Percentiles rank a stretch among this genome's conserved stretches.
phyloP scores from a whole-genome alignment of 306 rosid species.

The Arachis stenosperma region DNA sequence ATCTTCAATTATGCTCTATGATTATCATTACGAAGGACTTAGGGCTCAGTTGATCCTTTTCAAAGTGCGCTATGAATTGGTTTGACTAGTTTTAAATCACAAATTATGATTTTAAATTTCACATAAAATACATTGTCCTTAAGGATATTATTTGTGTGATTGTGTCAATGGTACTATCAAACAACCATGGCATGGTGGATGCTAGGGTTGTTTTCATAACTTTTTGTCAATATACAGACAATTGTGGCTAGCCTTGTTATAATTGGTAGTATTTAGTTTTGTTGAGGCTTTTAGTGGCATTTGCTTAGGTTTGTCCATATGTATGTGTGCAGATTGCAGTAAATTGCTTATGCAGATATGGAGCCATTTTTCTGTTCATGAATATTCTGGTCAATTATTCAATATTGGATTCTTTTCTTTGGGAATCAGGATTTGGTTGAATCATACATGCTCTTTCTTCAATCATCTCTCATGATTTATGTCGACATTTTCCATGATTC shows the following conservation, averaged over 20 bases:
- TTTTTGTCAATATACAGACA: constrained; percentile 8
- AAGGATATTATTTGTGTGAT: neutral
- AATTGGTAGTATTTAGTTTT: constrained; percentile 12
- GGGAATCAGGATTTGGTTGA: constrained; percentile 10
- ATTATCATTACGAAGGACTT: neutral
- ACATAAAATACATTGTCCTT: neutral
- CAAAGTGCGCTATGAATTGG: constrained; percentile 15
- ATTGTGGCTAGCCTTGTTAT: constrained; percentile 3
- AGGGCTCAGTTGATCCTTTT: neutral
- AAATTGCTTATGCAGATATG: constrained; percentile 9
- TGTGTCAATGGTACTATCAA: neutral
- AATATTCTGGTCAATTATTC: constrained; percentile 16
- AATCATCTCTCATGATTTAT: constrained; percentile 28
- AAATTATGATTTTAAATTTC: constrained; percentile 12
- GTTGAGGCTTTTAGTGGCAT: neutral
- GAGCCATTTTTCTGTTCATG: neutral
- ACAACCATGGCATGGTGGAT: neutral
- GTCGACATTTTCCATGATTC: neutral
- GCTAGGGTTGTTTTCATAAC: neutral
- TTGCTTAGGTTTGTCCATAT: constrained; percentile 1
- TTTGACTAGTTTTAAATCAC: neutral
- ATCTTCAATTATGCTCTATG: constrained; percentile 4
- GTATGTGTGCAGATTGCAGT: neutral
- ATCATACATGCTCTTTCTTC: constrained; percentile 12
- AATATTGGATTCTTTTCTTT: constrained; percentile 20